These are phyloP conservation scores for Mentha longifolia DNA, from an alignment of 257 asterid genomes.

Conservation along the genomic window DNA sequence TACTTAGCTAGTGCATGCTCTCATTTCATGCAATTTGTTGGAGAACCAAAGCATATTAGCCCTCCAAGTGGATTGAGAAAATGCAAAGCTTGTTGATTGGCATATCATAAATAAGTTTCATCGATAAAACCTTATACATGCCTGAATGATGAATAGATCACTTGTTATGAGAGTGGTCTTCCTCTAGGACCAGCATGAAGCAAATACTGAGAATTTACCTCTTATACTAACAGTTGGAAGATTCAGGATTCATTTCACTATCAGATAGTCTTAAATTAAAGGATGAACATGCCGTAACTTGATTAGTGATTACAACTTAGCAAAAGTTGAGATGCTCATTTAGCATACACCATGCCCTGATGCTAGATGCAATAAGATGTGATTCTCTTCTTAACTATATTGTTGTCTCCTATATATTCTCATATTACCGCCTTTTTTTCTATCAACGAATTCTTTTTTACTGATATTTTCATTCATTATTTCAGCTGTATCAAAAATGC, in stretches of 20 bases:
- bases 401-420: neutral
- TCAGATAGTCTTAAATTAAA: constrained; percentile 1
- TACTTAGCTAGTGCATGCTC: constrained; percentile 7
- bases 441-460: neutral
- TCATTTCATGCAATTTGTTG: constrained; percentile 23
- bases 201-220: neutral
- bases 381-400: neutral
- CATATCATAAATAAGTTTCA: neutral
- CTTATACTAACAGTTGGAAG: constrained; percentile 18
- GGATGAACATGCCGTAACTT: neutral
- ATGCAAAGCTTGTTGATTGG: constrained; percentile 10
- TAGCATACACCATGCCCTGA: constrained; percentile 21
- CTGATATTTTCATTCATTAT: constrained; percentile 26
- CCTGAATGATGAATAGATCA: neutral
- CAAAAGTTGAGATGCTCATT: constrained; percentile 9
- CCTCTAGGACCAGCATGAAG: neutral
- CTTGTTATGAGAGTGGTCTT: neutral
- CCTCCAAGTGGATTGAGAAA: constrained; percentile 9
- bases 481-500: constrained; percentile 59
- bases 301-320: neutral
- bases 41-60: neutral
- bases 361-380: constrained; percentile 12
- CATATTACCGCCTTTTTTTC: neutral
- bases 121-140: neutral
- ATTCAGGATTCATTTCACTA: neutral